Base-by-base conservation (phyloP, 345 rosid genomes). In the Raphanus sativus region DNA sequence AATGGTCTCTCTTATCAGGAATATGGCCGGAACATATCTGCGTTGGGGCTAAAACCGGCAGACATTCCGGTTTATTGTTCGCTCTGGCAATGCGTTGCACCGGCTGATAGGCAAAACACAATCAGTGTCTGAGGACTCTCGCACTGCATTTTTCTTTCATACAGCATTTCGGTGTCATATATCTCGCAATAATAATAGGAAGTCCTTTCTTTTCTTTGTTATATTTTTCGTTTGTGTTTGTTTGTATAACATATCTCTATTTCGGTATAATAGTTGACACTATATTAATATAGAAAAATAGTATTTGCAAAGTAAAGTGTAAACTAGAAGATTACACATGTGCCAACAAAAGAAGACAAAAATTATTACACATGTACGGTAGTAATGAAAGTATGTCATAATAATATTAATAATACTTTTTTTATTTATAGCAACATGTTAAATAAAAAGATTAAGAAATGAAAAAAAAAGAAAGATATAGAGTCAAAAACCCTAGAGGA, bases 41-140 rank as follows among this genome's bases (percentile, higher is more conserved):
- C 77, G 1, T 84, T 95, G 54, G 94, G 93, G 70, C 86, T 92
- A 36, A 89, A 82, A n/a, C 94, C 98, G 7, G 86, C 89, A 4
- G 77, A 78, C 62, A 87, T 92, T 28, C 81, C 87, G 2, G 77
- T 93, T 13, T 92, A 84, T 67, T 70, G 85, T 65, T 91, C 97
- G 76, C 77, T 95, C 25, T 92, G 99, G 99, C 91, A 84, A 62
- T 89, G 96, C 36, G 98, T 92, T 34, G 97, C 99, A 62, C 97
- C 98, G 34, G 73, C 83, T 1, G 93, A 92, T 76, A 84, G 86
- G 89, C 88, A 83, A 76, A 83, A 77, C 73, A 42, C 24, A 64
- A 84, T 89, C 10, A 82, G 54, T n/a, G 85, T 88, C 63, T 88
- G 76, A 85, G 74, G 74, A 6, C 21, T 28, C n/a, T 16, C 69